Base-by-base conservation (phyloP, 352 stramenopile species). In the Phytopythium cucurbitacearum region DNA sequence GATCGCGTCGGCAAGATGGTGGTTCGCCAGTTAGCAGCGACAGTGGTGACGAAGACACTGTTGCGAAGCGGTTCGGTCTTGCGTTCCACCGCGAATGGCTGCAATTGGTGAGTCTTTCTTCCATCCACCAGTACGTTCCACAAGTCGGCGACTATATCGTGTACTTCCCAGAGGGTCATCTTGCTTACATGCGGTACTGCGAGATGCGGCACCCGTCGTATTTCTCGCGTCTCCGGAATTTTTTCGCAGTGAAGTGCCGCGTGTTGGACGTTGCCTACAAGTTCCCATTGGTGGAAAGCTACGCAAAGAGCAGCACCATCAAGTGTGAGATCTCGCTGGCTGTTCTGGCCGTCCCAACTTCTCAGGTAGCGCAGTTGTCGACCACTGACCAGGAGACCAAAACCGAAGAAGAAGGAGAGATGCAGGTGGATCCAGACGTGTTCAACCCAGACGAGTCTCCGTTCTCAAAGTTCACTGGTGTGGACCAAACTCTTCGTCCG, bases 71-170 rank as follows among this genome's bases (percentile, higher is more conserved):
- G 9, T 86, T 93, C 40, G 78, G 80, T 16, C 74, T 85, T 11
- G 67, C 51, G 28, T 93, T 87, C 40, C 74, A 90, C 56, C 78
- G 83, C 15, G 78, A 90, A n/a, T 93, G 83, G 83, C 59, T 93
- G 33, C 83, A 93, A 56, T 53, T 84, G 5, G 50, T 72, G 0
- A 85, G 41, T 40, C 53, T 91, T 5, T 53, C 56, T 2, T 61
- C 70, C 5, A 78, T 70, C 35, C 71, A 91, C 54, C 71, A 87
- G 56, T 92, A 92, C 50, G 68, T 93, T 4, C 85, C 85, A 1
- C 85, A 95, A 66, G 68, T 84, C 43, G 85, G 85, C 9, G 85
- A 95, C 47, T 79, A 90, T 44, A 69, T 95, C 10, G 71, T 91
- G 33, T 95, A 95, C 47, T 83, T 92, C 32, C 85, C 85, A 0